Conservation (phyloP, 2,329 filamentous ascomycete species). For the Fonsecaea multimorphosa region DNA sequence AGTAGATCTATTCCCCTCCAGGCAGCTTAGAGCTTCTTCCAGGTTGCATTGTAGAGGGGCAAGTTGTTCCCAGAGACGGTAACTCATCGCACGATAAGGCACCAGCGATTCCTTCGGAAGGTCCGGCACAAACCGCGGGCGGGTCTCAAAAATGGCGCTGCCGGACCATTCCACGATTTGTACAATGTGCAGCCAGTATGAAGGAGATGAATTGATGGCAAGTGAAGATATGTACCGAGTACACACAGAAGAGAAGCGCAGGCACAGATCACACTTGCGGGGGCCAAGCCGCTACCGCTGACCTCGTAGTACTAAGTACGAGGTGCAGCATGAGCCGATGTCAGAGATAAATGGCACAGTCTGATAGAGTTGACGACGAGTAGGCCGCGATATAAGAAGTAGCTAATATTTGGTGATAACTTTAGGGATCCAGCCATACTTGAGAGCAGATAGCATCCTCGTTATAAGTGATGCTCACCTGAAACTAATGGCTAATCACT, state of each 20-base stretch:
- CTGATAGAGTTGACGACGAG: too few species aligned
- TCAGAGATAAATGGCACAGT: too few species aligned
- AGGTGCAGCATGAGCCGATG: too few species aligned
- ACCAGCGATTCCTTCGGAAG: background rate
- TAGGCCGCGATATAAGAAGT: too few species aligned
- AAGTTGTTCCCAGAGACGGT: background rate
- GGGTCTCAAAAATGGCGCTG: background rate
- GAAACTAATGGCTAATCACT: too few species aligned
- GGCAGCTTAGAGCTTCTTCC: background rate
- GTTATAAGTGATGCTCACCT: too few species aligned
- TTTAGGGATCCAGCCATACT: too few species aligned
- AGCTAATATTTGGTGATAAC: too few species aligned
- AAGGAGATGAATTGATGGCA: background rate
- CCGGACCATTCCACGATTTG: background rate
- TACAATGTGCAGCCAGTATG: background rate
- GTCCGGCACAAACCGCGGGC: background rate
- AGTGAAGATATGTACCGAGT: background rate
- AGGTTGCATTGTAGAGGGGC: slow-evolving; percentile 6
- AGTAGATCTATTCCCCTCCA: background rate
- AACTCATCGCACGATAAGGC: slow-evolving; percentile 1
- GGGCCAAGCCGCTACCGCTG: background rate
- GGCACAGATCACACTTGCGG: background rate
- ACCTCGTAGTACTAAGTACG: too few species aligned
- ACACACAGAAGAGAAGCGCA: background rate
- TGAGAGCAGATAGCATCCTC: too few species aligned